Conservation (phyloP, 257 asterid genomes). For the Solanum infundibuliforme region DNA sequence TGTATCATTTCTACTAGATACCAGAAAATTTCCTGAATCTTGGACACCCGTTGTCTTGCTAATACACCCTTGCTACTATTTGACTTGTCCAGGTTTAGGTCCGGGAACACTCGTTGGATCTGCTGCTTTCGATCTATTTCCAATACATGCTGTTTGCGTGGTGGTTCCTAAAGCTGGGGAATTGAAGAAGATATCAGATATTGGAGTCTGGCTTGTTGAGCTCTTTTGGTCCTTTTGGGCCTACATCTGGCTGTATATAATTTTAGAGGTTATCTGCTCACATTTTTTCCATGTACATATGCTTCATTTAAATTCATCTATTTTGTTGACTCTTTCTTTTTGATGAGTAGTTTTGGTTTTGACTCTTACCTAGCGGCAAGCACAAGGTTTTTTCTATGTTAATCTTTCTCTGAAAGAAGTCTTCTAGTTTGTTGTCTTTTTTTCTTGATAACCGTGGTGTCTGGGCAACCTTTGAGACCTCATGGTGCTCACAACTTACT, state of each 20-base stretch:
- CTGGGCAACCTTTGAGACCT: not conserved
- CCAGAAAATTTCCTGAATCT: not conserved
- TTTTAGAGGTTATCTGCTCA: slow-evolving; percentile 46
- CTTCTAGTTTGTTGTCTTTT: not conserved
- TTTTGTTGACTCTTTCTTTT: not conserved
- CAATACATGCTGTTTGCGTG: slow-evolving; percentile 94
- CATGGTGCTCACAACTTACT: not conserved
- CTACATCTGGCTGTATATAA: slow-evolving; percentile 91
- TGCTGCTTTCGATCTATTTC: slow-evolving; percentile 95
- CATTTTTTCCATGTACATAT: not conserved
- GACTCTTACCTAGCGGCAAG: not conserved
- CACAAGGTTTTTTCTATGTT: not conserved
- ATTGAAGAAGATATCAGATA: slow-evolving; percentile 78
- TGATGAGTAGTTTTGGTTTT: not conserved
- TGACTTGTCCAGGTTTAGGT: slow-evolving; percentile 58
- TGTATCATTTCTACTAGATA: not conserved
- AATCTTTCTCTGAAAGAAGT: not conserved
- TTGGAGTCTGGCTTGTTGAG: slow-evolving; percentile 94
- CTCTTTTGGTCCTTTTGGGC: slow-evolving; percentile 99
- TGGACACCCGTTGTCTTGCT: not conserved
- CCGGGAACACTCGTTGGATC: slow-evolving; percentile 98
- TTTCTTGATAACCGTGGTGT: not conserved
- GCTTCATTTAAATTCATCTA: not conserved
- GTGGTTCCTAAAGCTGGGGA: slow-evolving; percentile 93
- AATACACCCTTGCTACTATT: not conserved